Conservation (phyloP, 148 eudicot species). For the Fallopia convolvulus region DNA sequence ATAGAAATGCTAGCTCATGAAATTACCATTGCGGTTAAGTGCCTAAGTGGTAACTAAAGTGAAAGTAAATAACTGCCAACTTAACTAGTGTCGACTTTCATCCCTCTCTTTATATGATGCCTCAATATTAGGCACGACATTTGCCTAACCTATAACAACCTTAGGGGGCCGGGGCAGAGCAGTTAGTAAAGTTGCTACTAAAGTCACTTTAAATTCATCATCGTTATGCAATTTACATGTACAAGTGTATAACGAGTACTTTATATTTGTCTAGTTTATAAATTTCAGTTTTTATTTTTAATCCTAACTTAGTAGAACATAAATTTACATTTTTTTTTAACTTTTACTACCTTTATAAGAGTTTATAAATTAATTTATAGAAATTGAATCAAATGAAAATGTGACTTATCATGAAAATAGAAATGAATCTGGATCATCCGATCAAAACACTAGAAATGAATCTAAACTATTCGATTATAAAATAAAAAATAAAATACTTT, state of each 20-base stretch:
- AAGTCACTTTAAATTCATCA: neutral
- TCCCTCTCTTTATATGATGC: neutral
- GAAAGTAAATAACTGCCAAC: neutral
- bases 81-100: neutral
- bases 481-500: too few relatives aligned
- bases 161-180: neutral
- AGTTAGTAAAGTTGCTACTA: constrained; percentile 1
- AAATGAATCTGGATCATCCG: too few relatives aligned
- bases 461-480: too few relatives aligned
- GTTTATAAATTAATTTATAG: too few relatives aligned
- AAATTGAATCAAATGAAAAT: too few relatives aligned
- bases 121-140: neutral
- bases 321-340: neutral
- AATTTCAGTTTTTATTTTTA: too few relatives aligned
- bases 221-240: neutral
- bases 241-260: neutral
- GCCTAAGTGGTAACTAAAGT: neutral
- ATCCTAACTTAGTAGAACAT: too few relatives aligned
- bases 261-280: neutral
- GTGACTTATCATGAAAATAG: too few relatives aligned
- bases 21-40: neutral
- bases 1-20: neutral
- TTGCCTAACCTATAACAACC: neutral
- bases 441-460: too few relatives aligned
- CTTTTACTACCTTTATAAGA: too few relatives aligned